phyloP scores from a whole-genome alignment of 106 monocot species.

The Gastrodia elata region DNA sequence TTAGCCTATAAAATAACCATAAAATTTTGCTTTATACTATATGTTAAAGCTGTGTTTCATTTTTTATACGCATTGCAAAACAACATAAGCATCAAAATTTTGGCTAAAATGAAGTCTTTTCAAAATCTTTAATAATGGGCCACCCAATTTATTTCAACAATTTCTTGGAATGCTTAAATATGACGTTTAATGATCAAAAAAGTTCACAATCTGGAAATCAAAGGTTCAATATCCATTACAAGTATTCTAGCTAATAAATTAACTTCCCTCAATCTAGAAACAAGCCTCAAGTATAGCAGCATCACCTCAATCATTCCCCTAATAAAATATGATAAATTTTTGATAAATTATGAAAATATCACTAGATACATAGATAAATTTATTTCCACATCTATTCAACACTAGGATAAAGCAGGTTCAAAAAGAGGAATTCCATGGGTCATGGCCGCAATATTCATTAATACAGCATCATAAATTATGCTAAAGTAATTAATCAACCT shows the following conservation, averaged over 20 bases:
- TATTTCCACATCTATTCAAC: neutral
- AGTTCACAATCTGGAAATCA: too few relatives aligned
- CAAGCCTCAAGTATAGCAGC: neutral
- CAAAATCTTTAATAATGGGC: neutral
- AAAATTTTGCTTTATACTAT: neutral
- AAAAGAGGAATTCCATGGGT: neutral
- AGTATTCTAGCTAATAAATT: too few relatives aligned
- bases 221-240: too few relatives aligned
- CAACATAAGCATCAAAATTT: neutral
- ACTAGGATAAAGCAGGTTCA: neutral
- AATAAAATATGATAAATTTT: neutral
- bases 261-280: neutral
- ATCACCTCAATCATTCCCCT: neutral
- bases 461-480: neutral
- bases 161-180: neutral
- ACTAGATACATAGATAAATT: neutral
- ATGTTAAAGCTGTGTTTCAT: neutral
- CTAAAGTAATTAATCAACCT: neutral
- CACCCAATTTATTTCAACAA: neutral
- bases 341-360: neutral
- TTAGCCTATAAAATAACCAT: neutral
- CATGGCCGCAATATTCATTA: neutral
- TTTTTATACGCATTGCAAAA: neutral
- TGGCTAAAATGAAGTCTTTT: neutral
- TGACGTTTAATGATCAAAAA: too few relatives aligned